phyloP scores from a whole-genome alignment of 495 filamentous ascomycete genomes.

The Staphylotrichum tortipilum region DNA sequence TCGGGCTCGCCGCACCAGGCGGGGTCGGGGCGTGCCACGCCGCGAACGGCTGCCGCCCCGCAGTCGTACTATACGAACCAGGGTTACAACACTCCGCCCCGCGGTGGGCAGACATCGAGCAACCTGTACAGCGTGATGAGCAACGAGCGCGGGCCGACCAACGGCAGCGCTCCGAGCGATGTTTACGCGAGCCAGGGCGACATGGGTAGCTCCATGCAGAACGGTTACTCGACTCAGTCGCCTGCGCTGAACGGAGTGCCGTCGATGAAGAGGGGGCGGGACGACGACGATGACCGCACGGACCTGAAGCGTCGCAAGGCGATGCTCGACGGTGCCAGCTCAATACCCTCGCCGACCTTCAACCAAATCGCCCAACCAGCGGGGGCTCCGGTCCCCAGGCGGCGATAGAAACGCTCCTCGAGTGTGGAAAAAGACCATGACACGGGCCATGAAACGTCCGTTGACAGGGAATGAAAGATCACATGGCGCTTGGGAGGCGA shows the following conservation, averaged over 20 bases:
- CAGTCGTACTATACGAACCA: slow-evolving; percentile 63
- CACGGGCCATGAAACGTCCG: too few relatives aligned
- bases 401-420: slow-evolving; percentile 25
- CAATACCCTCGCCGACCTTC: slow-evolving; percentile 38
- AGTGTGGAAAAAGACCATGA: too few relatives aligned
- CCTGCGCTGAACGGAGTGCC: slow-evolving; percentile 54
- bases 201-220: slow-evolving; percentile 50
- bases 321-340: slow-evolving; percentile 43
- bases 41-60: slow-evolving; percentile 59
- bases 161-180: slow-evolving; percentile 54
- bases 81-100: slow-evolving; percentile 75
- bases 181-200: slow-evolving; percentile 58
- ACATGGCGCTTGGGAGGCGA: too few relatives aligned
- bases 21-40: slow-evolving; percentile 79
- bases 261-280: slow-evolving; percentile 55
- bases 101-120: slow-evolving; percentile 58
- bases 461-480: too few relatives aligned
- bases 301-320: slow-evolving; percentile 81
- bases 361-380: slow-evolving; percentile 37
- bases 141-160: slow-evolving; percentile 65
- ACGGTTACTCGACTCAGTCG: slow-evolving; percentile 46
- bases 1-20: slow-evolving; percentile 82
- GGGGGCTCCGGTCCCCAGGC: slow-evolving; percentile 27
- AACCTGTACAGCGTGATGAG: slow-evolving; percentile 87
- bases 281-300: slow-evolving; percentile 63